Evolutionary conservation across 495 filamentous ascomycete genomes (phyloP).

Genomic region (Talaromyces thailandensis): DNA sequence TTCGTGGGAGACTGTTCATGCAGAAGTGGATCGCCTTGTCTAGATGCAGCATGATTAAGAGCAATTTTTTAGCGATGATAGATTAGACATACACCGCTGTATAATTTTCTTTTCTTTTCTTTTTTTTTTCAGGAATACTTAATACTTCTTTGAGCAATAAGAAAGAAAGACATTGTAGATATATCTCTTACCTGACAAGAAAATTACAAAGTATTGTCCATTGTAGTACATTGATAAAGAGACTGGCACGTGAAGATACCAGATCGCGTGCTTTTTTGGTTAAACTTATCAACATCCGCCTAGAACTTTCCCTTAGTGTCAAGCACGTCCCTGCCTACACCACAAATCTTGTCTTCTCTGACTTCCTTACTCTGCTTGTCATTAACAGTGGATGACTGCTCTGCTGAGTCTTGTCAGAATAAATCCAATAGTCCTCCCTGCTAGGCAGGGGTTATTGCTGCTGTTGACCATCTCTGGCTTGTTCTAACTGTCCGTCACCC

Average conservation of each 20-base stretch:
- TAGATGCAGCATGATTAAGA: not conserved
- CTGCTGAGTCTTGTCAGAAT: not conserved
- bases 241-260: constrained; percentile 4
- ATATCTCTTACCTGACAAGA: not conserved
- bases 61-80: not conserved
- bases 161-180: not conserved
- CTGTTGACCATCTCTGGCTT: not conserved
- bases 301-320: not conserved
- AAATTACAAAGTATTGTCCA: not conserved
- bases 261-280: constrained; percentile 3
- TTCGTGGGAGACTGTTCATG: not conserved
- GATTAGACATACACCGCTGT: not conserved
- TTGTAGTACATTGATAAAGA: not conserved
- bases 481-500: not conserved
- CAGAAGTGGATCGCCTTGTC: not conserved
- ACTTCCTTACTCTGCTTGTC: not conserved
- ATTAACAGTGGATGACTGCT: not conserved
- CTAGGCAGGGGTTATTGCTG: constrained; percentile 3
- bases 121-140: too few species aligned
- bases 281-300: not conserved
- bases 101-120: not conserved
- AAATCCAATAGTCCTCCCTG: not conserved
- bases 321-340: not conserved
- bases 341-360: not conserved
- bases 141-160: not conserved